These are phyloP conservation scores for Daldinia vernicosa DNA, from an alignment of 495 filamentous ascomycete species.

Conservation along the genomic window DNA sequence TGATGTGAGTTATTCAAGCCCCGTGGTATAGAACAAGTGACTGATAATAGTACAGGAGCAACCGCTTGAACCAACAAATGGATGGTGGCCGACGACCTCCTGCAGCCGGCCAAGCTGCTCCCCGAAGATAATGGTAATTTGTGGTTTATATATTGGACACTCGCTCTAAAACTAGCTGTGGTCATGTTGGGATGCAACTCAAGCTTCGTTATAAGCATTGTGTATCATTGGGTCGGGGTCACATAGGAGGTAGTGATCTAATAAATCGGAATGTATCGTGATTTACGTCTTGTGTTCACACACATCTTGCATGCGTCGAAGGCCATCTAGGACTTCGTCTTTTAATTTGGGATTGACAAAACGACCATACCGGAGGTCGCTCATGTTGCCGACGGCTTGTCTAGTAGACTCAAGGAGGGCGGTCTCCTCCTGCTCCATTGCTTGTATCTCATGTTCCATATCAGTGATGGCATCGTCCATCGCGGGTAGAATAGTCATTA, in stretches of 20 bases:
- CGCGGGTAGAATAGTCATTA: constrained; percentile 69
- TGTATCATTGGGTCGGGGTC: constrained; percentile 22
- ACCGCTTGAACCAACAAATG: constrained; percentile 49
- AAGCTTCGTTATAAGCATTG: constrained; percentile 3
- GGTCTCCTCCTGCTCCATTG: constrained; percentile 70
- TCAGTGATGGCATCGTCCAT: constrained; percentile 72
- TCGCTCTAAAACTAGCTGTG: not conserved
- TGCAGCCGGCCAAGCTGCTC: constrained; percentile 44
- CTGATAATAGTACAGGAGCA: constrained; percentile 35
- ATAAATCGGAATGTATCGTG: constrained; percentile 25
- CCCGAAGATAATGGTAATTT: constrained; percentile 31
- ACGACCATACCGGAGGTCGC: constrained; percentile 84
- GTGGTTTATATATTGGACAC: not conserved
- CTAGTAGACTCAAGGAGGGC: constrained; percentile 67
- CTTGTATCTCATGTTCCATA: constrained; percentile 71
- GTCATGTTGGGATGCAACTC: not conserved
- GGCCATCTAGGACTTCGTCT: constrained; percentile 69
- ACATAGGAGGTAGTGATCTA: constrained; percentile 32
- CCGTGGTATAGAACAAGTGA: not conserved
- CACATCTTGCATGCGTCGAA: constrained; percentile 68
- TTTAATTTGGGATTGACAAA: constrained; percentile 67
- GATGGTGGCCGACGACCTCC: constrained; percentile 37
- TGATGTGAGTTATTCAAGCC: constrained; percentile 77
- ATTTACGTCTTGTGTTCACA: constrained; percentile 61
- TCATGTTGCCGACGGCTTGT: constrained; percentile 73